phyloP scores from a whole-genome alignment of 495 filamentous ascomycete species.

The Elasticomyces elasticus region DNA sequence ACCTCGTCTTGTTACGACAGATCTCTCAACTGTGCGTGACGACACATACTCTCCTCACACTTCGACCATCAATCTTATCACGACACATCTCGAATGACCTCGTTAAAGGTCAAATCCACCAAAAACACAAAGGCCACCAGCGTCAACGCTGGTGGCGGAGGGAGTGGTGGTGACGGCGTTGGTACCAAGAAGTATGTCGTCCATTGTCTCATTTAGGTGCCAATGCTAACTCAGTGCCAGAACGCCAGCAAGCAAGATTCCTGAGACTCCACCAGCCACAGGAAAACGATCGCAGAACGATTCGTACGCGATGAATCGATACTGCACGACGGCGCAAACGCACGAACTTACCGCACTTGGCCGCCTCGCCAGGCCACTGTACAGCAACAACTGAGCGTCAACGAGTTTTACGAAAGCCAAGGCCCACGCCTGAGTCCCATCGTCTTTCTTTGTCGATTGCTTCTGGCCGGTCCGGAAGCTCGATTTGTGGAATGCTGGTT shows the following conservation, averaged over 20 bases:
- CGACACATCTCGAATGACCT: not conserved
- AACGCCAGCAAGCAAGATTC: not conserved
- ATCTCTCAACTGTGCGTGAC: too few relatives aligned
- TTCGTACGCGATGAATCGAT: not conserved
- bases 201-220: not conserved
- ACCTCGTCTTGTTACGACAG: too few relatives aligned
- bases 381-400: not conserved
- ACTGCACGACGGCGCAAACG: not conserved
- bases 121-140: not conserved
- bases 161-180: not conserved
- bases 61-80: not conserved
- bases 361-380: not conserved
- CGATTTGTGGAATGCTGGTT: too few relatives aligned
- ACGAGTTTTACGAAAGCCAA: too few relatives aligned
- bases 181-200: not conserved
- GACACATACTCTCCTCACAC: not conserved
- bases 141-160: not conserved
- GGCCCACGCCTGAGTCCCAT: too few relatives aligned
- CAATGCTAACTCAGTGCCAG: not conserved
- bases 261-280: not conserved
- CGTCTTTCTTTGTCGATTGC: too few relatives aligned
- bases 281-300: not conserved
- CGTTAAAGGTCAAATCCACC: not conserved
- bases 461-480: too few relatives aligned
- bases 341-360: not conserved